phyloP scores from a whole-genome alignment of 2,329 filamentous ascomycete genomes.

The Alternaria triticina region DNA sequence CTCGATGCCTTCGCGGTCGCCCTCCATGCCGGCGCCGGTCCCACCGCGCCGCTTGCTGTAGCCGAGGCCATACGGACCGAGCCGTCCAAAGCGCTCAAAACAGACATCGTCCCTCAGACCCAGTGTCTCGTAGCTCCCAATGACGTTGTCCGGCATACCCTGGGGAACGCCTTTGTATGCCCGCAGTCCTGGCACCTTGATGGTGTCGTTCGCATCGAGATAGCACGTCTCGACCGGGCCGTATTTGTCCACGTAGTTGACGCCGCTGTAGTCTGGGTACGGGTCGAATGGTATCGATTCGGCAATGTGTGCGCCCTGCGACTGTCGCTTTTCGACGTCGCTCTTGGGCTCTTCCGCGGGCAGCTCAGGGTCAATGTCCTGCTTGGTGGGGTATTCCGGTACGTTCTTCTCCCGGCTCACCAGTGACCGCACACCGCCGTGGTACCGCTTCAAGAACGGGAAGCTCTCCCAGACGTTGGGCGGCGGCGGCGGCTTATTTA shows the following conservation, averaged over 20 bases:
- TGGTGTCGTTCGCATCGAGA: conserved; percentile 69
- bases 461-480: conserved; percentile 86
- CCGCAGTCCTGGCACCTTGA: conserved; percentile 72
- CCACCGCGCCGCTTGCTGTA: conserved; percentile 82
- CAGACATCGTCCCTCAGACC: conserved; percentile 84
- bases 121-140: conserved; percentile 86
- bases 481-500: conserved; percentile 66
- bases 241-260: conserved; percentile 62
- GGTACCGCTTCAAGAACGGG: conserved; percentile 84
- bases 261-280: conserved; percentile 68
- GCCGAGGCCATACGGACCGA: conserved; percentile 88
- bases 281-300: conserved; percentile 64
- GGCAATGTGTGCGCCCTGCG: conserved; percentile 35
- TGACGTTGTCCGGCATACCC: conserved; percentile 82
- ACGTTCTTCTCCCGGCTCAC: conserved; percentile 69
- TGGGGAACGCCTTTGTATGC: conserved; percentile 79
- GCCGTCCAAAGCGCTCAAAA: conserved; percentile 87
- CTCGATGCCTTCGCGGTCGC: conserved; percentile 81
- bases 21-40: conserved; percentile 82
- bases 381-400: conserved; percentile 80
- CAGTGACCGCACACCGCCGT: conserved; percentile 81
- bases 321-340: conserved; percentile 40
- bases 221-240: conserved; percentile 77
- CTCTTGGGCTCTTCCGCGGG: conserved; percentile 27
- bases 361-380: conserved; percentile 53